Evolutionary conservation across 2,329 filamentous ascomycete genomes (phyloP).

Genomic region (Trichoderma semiorbis): DNA sequence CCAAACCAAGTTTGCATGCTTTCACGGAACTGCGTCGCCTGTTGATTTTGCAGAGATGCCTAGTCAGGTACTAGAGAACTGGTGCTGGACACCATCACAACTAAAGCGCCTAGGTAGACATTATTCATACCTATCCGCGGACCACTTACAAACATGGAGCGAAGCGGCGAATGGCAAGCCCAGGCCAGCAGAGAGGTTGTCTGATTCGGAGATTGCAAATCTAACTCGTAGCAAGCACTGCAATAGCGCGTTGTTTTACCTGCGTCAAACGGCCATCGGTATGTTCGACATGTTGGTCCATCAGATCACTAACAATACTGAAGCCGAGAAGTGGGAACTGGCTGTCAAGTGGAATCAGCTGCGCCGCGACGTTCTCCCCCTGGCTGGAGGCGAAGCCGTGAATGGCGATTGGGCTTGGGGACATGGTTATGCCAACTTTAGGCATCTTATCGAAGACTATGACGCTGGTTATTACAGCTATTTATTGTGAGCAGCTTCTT

Average conservation of each 20-base stretch:
- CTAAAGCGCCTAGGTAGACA: not conserved
- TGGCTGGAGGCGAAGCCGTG: not conserved
- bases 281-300: not conserved
- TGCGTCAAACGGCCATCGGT: not conserved
- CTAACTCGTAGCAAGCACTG: not conserved
- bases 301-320: not conserved
- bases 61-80: conserved; percentile 14
- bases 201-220: not conserved
- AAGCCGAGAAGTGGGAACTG: not conserved
- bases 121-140: not conserved
- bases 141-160: not conserved
- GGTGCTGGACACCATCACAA: conserved; percentile 2
- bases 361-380: not conserved
- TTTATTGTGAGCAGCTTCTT: not conserved
- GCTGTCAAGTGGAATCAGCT: not conserved
- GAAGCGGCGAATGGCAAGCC: not conserved
- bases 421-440: not conserved
- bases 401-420: not conserved
- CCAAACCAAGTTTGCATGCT: conserved; percentile 45
- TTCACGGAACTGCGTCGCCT: conserved; percentile 5
- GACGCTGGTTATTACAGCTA: not conserved
- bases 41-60: conserved; percentile 17
- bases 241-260: not conserved
- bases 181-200: not conserved
- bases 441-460: not conserved